Conservation (phyloP, 768 basidiomycete genomes). For the Cubamyces lactineus region DNA sequence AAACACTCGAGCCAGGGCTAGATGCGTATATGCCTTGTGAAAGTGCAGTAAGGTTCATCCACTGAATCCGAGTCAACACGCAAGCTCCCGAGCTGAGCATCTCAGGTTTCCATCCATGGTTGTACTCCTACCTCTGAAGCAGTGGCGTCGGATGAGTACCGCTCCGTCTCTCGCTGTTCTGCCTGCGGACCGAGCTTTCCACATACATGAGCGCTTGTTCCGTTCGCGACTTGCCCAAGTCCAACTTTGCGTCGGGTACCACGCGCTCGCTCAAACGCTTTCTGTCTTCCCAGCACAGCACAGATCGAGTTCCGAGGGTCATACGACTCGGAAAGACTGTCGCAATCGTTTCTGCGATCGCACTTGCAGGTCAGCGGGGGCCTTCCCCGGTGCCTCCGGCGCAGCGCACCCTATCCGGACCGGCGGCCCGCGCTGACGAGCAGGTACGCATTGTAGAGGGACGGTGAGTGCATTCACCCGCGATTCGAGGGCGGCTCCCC, state of each 20-base stretch:
- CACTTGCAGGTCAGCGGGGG: conserved; percentile 3
- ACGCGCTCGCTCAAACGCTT: not conserved
- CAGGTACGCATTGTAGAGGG: not conserved
- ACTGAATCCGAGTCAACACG: too few species aligned
- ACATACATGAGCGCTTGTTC: too few species aligned
- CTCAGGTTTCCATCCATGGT: too few species aligned
- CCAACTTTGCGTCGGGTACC: not conserved
- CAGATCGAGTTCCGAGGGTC: not conserved
- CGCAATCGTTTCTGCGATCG: not conserved
- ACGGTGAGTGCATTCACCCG: not conserved
- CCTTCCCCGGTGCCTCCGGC: not conserved
- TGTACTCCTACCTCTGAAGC: too few species aligned
- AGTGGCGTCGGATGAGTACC: too few species aligned
- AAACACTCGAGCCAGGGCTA: too few species aligned
- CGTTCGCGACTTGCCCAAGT: too few species aligned
- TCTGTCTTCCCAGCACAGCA: not conserved
- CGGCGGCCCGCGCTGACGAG: conserved; percentile 12
- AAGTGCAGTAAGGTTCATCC: too few species aligned
- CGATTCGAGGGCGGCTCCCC: not conserved
- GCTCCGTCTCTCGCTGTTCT: too few species aligned
- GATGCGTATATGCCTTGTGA: too few species aligned
- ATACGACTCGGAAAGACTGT: not conserved
- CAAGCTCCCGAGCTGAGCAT: too few species aligned
- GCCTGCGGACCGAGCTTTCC: too few species aligned
- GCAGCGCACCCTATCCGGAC: conserved; percentile 8